Conservation (phyloP, 225 moss, liverwort and hornwort genomes). For the Rhytidiadelphus loreus region DNA sequence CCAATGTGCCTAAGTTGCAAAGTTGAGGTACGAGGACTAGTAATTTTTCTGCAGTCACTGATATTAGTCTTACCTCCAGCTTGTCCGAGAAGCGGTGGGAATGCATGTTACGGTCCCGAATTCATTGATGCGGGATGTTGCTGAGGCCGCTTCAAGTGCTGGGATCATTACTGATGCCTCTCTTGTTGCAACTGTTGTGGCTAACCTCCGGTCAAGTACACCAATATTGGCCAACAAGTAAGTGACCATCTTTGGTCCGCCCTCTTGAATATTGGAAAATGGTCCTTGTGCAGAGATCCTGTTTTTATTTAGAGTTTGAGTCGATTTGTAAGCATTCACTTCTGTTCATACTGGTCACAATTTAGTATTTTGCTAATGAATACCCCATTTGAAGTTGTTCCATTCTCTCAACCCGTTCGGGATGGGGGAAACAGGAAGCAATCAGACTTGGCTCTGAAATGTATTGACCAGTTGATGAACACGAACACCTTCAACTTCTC, state of each 20-base stretch:
- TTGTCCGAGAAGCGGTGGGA: constrained; percentile 91
- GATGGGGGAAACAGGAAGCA: constrained; percentile 52
- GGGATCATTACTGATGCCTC: constrained; percentile 72
- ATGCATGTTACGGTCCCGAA: constrained; percentile 86
- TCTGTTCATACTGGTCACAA: neutral
- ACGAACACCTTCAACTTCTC: constrained; percentile 60
- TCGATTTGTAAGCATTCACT: neutral
- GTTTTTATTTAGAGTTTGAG: neutral
- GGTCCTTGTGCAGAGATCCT: neutral
- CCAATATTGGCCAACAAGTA: constrained; percentile 66
- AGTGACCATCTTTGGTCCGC: neutral
- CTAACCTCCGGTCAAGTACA: constrained; percentile 57
- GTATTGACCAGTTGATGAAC: constrained; percentile 77
- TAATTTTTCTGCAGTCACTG: neutral
- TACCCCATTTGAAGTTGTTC: neutral
- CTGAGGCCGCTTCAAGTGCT: constrained; percentile 82
- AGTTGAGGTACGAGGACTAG: neutral
- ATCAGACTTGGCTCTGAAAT: constrained; percentile 64
- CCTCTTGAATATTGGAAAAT: neutral
- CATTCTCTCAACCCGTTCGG: neutral
- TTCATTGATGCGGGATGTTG: constrained; percentile 69
- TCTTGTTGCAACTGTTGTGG: constrained; percentile 74
- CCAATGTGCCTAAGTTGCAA: neutral
- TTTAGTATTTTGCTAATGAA: neutral
- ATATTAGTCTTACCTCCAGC: constrained; percentile 52